These are phyloP conservation scores for Starmerella scarabaei DNA, from an alignment of 805 yeast genomes.

Conservation along the genomic window DNA sequence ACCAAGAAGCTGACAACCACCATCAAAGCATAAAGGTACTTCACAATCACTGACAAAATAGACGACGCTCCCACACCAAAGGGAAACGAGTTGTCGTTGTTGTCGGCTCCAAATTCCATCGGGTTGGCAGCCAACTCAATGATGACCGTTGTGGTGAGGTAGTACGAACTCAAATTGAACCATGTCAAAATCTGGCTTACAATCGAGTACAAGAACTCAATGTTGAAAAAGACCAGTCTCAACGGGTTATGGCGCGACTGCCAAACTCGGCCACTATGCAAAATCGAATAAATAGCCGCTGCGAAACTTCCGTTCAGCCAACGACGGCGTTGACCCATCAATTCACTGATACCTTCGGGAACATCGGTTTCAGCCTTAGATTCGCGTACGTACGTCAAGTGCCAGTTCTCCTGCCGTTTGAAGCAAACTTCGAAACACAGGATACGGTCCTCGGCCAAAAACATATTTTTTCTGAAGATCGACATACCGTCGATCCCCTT, in stretches of 20 bases:
- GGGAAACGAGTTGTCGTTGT: conserved; percentile 31
- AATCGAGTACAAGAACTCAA: conserved; percentile 45
- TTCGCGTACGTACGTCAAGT: conserved; percentile 47
- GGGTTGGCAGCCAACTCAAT: conserved; percentile 36
- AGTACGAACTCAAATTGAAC: conserved; percentile 53
- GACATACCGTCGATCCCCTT: conserved; percentile 46
- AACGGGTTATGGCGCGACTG: conserved; percentile 39
- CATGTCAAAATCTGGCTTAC: conserved; percentile 44
- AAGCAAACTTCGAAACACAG: conserved; percentile 53
- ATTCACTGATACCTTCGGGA: conserved; percentile 49
- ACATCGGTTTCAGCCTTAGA: conserved; percentile 60
- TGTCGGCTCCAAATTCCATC: conserved; percentile 32
- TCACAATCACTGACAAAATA: conserved; percentile 39
- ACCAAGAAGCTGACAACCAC: conserved; percentile 47
- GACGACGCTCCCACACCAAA: conserved; percentile 25
- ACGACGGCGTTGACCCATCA: conserved; percentile 50
- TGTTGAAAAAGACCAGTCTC: conserved; percentile 39
- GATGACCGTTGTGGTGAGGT: conserved; percentile 49
- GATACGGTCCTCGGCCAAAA: conserved; percentile 57
- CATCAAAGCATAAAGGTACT: conserved; percentile 45
- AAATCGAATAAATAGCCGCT: conserved; percentile 43
- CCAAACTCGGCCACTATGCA: conserved; percentile 45
- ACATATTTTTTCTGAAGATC: conserved; percentile 56
- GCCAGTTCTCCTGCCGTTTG: conserved; percentile 45
- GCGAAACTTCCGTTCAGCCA: conserved; percentile 63